Percentiles rank a stretch among this genome's conserved stretches.
phyloP scores from a whole-genome alignment of 768 basidiomycete species.

The Clavulina sp. region DNA sequence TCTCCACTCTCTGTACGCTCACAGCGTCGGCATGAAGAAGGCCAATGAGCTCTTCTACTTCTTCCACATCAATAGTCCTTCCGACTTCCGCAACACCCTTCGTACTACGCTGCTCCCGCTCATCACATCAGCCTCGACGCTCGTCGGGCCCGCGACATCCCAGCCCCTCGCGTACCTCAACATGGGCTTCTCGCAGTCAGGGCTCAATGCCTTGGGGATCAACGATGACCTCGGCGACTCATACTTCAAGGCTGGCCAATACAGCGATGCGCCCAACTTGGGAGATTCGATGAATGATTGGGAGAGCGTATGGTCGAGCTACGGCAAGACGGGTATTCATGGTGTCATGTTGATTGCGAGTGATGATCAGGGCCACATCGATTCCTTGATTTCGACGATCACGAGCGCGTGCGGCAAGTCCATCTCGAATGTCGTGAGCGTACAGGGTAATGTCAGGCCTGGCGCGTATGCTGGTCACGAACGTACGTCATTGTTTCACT shows the following conservation, averaged over 20 bases:
- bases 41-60: slow-evolving; percentile 13
- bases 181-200: slow-evolving; percentile 14
- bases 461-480: too few species aligned
- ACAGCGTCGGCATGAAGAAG: slow-evolving; percentile 16
- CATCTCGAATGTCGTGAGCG: too few species aligned
- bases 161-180: slow-evolving; percentile 13
- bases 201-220: slow-evolving; percentile 11
- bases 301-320: slow-evolving; percentile 12
- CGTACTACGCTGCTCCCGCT: not conserved
- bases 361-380: slow-evolving; percentile 24
- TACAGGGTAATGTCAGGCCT: too few species aligned
- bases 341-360: slow-evolving; percentile 34
- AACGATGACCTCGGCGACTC: slow-evolving; percentile 12
- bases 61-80: slow-evolving; percentile 15
- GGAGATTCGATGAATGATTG: slow-evolving; percentile 11
- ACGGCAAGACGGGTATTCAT: slow-evolving; percentile 22
- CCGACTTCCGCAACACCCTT: slow-evolving; percentile 12
- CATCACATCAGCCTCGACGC: slow-evolving; percentile 4
- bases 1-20: too few species aligned
- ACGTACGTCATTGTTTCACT: too few species aligned
- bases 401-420: too few species aligned
- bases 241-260: slow-evolving; percentile 11
- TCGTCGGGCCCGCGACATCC: slow-evolving; percentile 4
- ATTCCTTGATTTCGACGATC: too few species aligned
- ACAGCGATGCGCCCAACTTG: slow-evolving; percentile 11